These are phyloP conservation scores for Uncinocarpus reesii DNA, from an alignment of 2,329 filamentous ascomycete species.

Conservation along the genomic window DNA sequence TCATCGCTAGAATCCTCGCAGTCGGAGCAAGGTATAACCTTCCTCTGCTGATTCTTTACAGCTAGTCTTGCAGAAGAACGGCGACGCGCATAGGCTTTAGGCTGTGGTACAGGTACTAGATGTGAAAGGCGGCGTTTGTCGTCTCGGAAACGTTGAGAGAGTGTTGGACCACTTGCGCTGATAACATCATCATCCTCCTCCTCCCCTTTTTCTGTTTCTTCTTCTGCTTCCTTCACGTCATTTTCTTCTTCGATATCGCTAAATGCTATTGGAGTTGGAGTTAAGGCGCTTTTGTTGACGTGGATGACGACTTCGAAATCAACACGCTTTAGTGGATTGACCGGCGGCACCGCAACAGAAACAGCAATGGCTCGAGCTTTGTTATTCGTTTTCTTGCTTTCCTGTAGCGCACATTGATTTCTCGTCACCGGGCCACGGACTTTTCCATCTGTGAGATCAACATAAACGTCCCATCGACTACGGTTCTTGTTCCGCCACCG, in stretches of 20 bases:
- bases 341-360: conserved; percentile 7
- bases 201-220: not conserved
- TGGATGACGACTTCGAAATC: conserved; percentile 10
- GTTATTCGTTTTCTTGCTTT: not conserved
- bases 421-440: not conserved
- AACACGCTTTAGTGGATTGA: not conserved
- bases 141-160: conserved; percentile 3
- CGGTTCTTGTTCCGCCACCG: not conserved
- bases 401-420: not conserved
- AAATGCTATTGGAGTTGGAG: not conserved
- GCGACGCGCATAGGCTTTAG: not conserved
- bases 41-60: not conserved
- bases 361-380: not conserved
- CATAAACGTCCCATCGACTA: not conserved
- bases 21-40: conserved; percentile 5
- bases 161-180: conserved; percentile 4
- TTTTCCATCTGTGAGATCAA: not conserved
- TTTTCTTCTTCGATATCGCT: not conserved
- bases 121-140: conserved; percentile 2
- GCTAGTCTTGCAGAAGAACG: conserved; percentile 1
- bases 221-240: not conserved
- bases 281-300: not conserved
- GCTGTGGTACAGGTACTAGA: not conserved
- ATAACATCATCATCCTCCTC: conserved; percentile 15
- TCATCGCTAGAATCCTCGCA: conserved; percentile 12